phyloP scores from a whole-genome alignment of 2,329 filamentous ascomycete species.

The Cercospora sp. region DNA sequence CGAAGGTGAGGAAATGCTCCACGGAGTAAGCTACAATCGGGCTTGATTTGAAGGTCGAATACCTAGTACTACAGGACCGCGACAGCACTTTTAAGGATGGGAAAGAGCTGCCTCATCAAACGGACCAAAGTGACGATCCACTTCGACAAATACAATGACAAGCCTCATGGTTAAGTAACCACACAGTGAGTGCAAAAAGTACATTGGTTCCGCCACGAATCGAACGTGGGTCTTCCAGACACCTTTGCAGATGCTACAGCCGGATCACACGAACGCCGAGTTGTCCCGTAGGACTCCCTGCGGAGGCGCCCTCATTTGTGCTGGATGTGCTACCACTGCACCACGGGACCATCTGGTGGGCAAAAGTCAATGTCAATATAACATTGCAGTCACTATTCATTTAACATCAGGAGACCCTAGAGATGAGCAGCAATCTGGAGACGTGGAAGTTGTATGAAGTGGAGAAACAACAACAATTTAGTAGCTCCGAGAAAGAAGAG shows the following conservation, averaged over 20 bases:
- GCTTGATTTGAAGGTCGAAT: too few species aligned
- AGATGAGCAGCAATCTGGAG: too few species aligned
- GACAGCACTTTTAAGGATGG: not conserved
- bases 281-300: too few species aligned
- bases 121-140: not conserved
- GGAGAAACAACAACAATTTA: too few species aligned
- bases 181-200: not conserved
- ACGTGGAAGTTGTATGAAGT: too few species aligned
- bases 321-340: not conserved
- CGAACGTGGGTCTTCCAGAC: not conserved
- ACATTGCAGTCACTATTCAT: not conserved
- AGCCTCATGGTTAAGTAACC: not conserved
- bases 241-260: not conserved
- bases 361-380: not conserved
- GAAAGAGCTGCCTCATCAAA: not conserved
- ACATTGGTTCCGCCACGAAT: not conserved
- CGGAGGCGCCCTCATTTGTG: not conserved
- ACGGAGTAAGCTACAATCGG: too few species aligned
- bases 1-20: too few species aligned
- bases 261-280: not conserved
- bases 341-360: not conserved
- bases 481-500: too few species aligned
- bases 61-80: too few species aligned
- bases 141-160: not conserved
- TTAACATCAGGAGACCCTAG: not conserved